phyloP scores from a whole-genome alignment of 2,329 filamentous ascomycete species.

The Dissoconium aciculare region DNA sequence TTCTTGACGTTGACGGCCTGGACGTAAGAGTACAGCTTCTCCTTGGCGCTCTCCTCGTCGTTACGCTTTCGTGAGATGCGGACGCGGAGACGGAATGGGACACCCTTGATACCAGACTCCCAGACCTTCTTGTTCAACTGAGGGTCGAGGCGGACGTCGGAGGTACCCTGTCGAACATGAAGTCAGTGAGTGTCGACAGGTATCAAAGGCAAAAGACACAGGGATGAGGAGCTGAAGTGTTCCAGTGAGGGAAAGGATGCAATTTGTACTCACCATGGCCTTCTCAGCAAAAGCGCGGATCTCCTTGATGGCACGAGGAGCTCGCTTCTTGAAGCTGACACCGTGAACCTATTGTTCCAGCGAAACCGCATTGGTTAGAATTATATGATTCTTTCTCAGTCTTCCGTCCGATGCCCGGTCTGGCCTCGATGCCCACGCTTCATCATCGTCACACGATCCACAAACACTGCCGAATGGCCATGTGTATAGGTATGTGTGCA shows the following conservation, averaged over 20 bases:
- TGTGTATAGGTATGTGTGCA: not conserved
- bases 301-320: constrained; percentile 98
- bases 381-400: constrained; percentile 37
- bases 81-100: constrained; percentile 90
- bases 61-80: constrained; percentile 99
- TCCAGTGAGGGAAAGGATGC: not conserved
- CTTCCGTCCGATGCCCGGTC: constrained; percentile 46
- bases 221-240: not conserved
- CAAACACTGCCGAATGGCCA: not conserved
- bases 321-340: constrained; percentile 98
- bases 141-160: constrained; percentile 94
- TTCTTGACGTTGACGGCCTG: constrained; percentile 99
- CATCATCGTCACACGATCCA: constrained; percentile 1
- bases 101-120: constrained; percentile 98
- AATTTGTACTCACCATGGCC: constrained; percentile 71
- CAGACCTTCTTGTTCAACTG: constrained; percentile 99
- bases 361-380: constrained; percentile 23
- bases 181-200: too few species aligned
- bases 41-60: constrained; percentile 98
- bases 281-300: constrained; percentile 85
- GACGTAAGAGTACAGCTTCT: constrained; percentile 99
- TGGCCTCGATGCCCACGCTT: not conserved
- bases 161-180: constrained; percentile 59
- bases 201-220: too few species aligned
- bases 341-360: constrained; percentile 67